A percentile compares a stretch with the other conserved stretches of the same genome.
Evolutionary conservation across 164 flowering plant genomes (phyloP).

Genomic region (Tetrastigma voinierianum): DNA sequence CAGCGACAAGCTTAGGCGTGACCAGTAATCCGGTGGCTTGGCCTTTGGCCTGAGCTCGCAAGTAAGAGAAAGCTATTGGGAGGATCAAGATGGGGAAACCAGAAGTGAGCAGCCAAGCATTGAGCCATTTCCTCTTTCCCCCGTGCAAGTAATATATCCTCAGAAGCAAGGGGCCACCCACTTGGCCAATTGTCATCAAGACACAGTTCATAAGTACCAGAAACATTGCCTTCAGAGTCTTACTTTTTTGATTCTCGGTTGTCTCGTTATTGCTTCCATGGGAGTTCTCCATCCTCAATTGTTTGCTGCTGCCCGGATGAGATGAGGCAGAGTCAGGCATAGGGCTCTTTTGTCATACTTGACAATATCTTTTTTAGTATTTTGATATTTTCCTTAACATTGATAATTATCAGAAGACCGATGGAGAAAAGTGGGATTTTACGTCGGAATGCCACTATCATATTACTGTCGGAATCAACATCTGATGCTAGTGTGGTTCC

Average conservation of each 20-base stretch:
- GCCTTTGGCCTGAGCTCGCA: too few relatives aligned
- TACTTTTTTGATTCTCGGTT: neutral
- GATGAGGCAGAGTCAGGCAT: too few relatives aligned
- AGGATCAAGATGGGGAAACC: conserved; percentile 14
- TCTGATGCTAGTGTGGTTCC: too few relatives aligned
- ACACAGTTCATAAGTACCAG: conserved; percentile 13
- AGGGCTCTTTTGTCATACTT: too few relatives aligned
- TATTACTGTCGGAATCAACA: too few relatives aligned
- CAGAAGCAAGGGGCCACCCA: conserved; percentile 21
- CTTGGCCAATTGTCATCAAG: conserved; percentile 16
- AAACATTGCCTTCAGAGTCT: neutral
- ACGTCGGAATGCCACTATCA: too few relatives aligned
- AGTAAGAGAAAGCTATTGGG: too few relatives aligned
- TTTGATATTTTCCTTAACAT: too few relatives aligned
- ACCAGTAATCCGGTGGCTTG: neutral
- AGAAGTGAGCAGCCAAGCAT: conserved; percentile 23
- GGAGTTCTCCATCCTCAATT: neutral
- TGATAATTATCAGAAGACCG: too few relatives aligned
- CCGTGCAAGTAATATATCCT: conserved; percentile 28
- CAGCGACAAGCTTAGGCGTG: conserved; percentile 1
- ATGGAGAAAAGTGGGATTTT: too few relatives aligned
- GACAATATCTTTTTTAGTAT: too few relatives aligned
- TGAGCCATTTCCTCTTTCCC: conserved; percentile 27
- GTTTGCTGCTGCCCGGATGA: too few relatives aligned
- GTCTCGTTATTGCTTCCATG: neutral